Conservation (phyloP, 768 basidiomycete genomes). For the Lactifluus rugatus region DNA sequence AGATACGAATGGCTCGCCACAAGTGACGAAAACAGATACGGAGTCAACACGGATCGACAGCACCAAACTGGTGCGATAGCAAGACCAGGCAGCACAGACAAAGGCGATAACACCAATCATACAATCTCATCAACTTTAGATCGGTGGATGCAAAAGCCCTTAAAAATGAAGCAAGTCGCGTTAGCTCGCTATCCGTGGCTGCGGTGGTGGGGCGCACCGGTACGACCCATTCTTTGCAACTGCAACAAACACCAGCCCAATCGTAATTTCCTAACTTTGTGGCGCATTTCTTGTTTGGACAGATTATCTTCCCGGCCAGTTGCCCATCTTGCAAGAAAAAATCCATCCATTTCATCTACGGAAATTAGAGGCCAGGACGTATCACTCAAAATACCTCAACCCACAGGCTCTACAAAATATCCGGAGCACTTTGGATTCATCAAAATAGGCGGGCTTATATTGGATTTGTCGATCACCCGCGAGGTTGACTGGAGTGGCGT, state of each 20-base stretch:
- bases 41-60: background rate
- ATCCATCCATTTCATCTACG: slow-evolving; percentile 92
- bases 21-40: background rate
- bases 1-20: background rate
- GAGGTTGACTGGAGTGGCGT: slow-evolving; percentile 16
- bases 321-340: slow-evolving; percentile 64
- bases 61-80: background rate
- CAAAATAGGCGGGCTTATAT: slow-evolving; percentile 52
- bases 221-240: slow-evolving; percentile 87
- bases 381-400: slow-evolving; percentile 25
- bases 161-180: background rate
- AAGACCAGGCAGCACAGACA: background rate
- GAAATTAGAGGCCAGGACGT: background rate
- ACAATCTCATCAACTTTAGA: slow-evolving; percentile 47
- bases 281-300: slow-evolving; percentile 85
- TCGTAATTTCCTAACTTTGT: slow-evolving; percentile 93
- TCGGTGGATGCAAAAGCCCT: slow-evolving; percentile 47
- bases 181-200: background rate
- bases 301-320: slow-evolving; percentile 80
- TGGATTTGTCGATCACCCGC: slow-evolving; percentile 15
- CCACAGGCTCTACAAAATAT: slow-evolving; percentile 92
- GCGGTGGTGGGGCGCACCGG: slow-evolving; percentile 46
- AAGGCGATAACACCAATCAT: slow-evolving; percentile 9
- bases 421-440: slow-evolving; percentile 83
- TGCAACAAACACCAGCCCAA: slow-evolving; percentile 91